Percentiles rank a stretch among this genome's conserved stretches.
These are phyloP conservation scores for Ceriops zippeliana DNA, from an alignment of 345 rosid genomes.

Conservation along the genomic window DNA sequence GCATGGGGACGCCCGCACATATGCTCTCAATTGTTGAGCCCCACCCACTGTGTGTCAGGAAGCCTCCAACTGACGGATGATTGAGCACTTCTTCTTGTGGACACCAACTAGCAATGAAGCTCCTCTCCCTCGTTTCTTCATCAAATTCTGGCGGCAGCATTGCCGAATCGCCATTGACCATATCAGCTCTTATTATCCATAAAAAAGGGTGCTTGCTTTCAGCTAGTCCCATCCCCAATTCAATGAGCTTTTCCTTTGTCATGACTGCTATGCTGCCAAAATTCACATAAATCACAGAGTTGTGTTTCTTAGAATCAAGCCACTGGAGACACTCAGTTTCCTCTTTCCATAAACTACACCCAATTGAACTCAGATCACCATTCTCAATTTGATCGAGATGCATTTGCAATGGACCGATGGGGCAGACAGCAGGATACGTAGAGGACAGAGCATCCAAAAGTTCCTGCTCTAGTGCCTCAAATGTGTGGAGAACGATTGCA, in stretches of 20 bases:
- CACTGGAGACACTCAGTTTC: slow-evolving; percentile 17
- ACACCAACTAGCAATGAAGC: slow-evolving; percentile 19
- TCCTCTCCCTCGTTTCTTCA: slow-evolving; percentile 7
- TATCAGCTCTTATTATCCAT: slow-evolving; percentile 24
- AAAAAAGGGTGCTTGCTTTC: slow-evolving; percentile 12
- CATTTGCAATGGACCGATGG: slow-evolving; percentile 15
- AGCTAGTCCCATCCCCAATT: slow-evolving; percentile 25
- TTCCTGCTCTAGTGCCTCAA: slow-evolving; percentile 30
- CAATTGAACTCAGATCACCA: not conserved
- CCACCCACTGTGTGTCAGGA: slow-evolving; percentile 10
- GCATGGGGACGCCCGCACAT: slow-evolving; percentile 12
- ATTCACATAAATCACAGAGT: slow-evolving; percentile 23
- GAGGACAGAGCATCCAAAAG: slow-evolving; percentile 15
- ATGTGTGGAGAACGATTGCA: slow-evolving; percentile 36
- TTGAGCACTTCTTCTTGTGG: slow-evolving; percentile 23
- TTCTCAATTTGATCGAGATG: slow-evolving; percentile 14
- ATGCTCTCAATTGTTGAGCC: slow-evolving; percentile 18
- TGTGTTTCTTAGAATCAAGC: slow-evolving; percentile 10
- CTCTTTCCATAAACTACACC: slow-evolving; percentile 21
- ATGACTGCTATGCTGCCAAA: slow-evolving; percentile 17
- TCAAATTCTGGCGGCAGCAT: slow-evolving; percentile 12
- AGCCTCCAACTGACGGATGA: slow-evolving; percentile 16
- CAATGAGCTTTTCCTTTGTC: slow-evolving; percentile 10
- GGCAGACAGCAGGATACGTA: slow-evolving; percentile 19
- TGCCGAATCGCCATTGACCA: slow-evolving; percentile 13